These are phyloP conservation scores for Histomonas meleagridis DNA, from an alignment of 208 protist genomes.

Conservation along the genomic window DNA sequence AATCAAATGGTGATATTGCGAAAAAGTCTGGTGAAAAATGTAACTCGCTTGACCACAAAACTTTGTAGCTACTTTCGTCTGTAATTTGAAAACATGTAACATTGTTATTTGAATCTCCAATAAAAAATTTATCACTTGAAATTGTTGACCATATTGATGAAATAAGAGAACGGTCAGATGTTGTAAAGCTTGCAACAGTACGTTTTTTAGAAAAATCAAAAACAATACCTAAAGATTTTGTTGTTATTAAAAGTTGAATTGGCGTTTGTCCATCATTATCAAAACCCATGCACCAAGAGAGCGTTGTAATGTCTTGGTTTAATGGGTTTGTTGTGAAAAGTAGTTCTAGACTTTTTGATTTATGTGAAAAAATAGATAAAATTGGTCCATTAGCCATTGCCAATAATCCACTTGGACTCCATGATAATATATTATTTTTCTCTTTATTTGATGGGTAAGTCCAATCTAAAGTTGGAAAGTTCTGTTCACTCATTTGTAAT, in stretches of 20 bases:
- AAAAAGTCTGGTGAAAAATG: not conserved
- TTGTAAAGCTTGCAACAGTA: not conserved
- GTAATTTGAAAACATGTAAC: not conserved
- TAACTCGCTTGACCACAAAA: not conserved
- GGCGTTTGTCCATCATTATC: not conserved
- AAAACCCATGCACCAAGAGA: not conserved
- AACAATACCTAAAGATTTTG: not conserved
- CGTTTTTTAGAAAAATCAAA: not conserved
- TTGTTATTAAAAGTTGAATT: not conserved
- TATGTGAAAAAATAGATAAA: not conserved
- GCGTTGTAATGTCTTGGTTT: not conserved
- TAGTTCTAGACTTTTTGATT: not conserved
- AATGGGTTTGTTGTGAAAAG: not conserved
- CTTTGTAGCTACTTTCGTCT: not conserved
- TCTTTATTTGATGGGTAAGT: not conserved
- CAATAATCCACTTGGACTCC: not conserved
- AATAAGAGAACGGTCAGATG: not conserved
- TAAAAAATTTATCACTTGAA: not conserved
- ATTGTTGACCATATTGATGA: not conserved
- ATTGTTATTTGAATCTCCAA: not conserved
- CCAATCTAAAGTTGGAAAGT: not conserved
- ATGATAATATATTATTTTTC: not conserved
- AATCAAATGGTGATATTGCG: not conserved
- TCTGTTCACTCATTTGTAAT: not conserved
- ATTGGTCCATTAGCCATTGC: not conserved